Evolutionary conservation across 2,329 filamentous ascomycete species (phyloP), one percentile per base, ranked within the genome.

Genomic region (Zymoseptoria ardabiliae): DNA sequence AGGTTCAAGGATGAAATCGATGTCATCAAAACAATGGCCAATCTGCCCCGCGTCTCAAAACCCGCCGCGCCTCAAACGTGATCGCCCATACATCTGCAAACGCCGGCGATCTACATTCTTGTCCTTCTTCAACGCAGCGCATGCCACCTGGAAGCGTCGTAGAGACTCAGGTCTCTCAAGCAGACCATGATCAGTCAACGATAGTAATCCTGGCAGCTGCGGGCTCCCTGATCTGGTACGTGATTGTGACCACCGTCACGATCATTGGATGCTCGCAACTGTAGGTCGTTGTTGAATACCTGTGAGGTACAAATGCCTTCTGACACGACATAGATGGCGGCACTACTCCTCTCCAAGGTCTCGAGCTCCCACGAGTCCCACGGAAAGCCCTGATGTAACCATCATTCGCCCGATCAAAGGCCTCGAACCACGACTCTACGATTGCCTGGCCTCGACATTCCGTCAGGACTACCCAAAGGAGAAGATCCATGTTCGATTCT

Each of bases 351-450:
- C 67, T 56, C 73, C 70, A 50, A 62, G 69, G 51, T 74, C 71
- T 51, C 57, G 63, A 68, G 25, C 57, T 19, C 57, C 21, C 1
- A 54, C 61, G 7, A 55, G 62, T 4, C 52, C 45, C 3, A 45
- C 50, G 11, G 76, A 85, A 48, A 79, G 91, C 2, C 93, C 92
- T 17, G 86, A 90, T 76, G 82, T 99, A 68, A 97, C 94, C 30
- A 82, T 96, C 61, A 91, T 99, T 66, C 89, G 94, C 2, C 95
- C 94, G 0, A 87, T 96, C 65, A 97, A 97, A 76, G 94, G 92
- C 61, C 81, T 96, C 58, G 94, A 97, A 73, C 89, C 91, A 3
- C 84, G 86, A 64, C 85, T 97, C 22, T 96, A 96, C 79, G 90
- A 96, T 70, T 97, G 94, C 70, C 86, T 99, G 49, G 88, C 89